Conservation (phyloP, 371 early-diverging fungal species). For the Umbelopsis sp. region DNA sequence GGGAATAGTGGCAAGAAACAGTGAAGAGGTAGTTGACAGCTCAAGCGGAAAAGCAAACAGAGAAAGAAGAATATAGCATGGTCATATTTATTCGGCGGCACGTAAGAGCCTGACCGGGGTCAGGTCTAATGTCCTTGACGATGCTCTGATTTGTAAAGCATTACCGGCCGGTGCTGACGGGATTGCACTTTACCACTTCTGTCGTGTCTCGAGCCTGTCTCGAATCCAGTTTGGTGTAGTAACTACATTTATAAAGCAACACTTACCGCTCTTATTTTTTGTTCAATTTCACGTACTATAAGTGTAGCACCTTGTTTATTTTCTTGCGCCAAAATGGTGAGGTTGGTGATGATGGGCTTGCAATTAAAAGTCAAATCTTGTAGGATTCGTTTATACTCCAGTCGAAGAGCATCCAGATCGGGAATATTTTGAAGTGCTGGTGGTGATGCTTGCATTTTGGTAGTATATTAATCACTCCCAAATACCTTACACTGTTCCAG, state of each 20-base stretch:
- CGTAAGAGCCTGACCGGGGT: not conserved
- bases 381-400: constrained; percentile 39
- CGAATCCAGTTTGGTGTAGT: not conserved
- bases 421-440: constrained; percentile 23
- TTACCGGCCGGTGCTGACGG: no score
- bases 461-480: not conserved
- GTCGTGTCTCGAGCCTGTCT: no score
- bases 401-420: constrained; percentile 39
- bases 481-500: not conserved
- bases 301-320: constrained; percentile 63
- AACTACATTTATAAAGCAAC: not conserved
- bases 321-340: constrained; percentile 86
- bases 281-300: constrained; percentile 85
- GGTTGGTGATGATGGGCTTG: constrained; percentile 87
- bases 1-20: not conserved
- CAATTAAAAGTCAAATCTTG: constrained; percentile 86
- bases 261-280: constrained; percentile 79
- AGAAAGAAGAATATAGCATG: not conserved
- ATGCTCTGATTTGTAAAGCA: not conserved
- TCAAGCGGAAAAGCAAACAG: not conserved
- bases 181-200: not conserved
- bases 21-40: not conserved
- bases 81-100: constrained; percentile 12
- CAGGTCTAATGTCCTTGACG: not conserved
- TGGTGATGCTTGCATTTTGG: constrained; percentile 25